Evolutionary conservation across 805 yeast species (phyloP).

Genomic region (Peterozyma xylosa): DNA sequence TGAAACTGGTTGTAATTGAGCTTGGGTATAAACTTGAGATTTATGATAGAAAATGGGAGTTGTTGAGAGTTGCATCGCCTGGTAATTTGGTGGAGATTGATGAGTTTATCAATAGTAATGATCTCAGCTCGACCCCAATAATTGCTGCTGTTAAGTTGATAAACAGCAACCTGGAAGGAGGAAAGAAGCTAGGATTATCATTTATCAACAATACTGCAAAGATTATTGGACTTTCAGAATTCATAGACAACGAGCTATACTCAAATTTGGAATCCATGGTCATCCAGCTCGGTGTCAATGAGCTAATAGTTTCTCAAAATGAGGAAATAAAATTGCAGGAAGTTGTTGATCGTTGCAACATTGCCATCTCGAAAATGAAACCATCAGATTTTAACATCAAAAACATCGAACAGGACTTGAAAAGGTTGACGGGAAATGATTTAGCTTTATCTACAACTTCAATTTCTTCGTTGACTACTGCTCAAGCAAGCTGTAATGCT

Average conservation of each 20-base stretch:
- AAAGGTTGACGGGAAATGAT: slow-evolving; percentile 58
- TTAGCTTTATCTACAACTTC: slow-evolving; percentile 49
- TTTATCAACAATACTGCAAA: slow-evolving; percentile 68
- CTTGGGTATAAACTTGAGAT: slow-evolving; percentile 74
- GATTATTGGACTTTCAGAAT: slow-evolving; percentile 66
- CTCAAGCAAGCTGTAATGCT: slow-evolving; percentile 62
- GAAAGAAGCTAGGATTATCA: slow-evolving; percentile 65
- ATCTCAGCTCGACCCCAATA: slow-evolving; percentile 36
- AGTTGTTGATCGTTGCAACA: slow-evolving; percentile 71
- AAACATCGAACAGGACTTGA: slow-evolving; percentile 72
- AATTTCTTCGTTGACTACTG: slow-evolving; percentile 36
- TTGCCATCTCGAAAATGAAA: slow-evolving; percentile 57
- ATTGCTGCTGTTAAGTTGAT: slow-evolving; percentile 44
- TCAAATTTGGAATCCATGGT: slow-evolving; percentile 81
- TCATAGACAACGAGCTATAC: slow-evolving; percentile 80
- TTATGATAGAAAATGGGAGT: slow-evolving; percentile 59
- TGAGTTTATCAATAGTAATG: slow-evolving; percentile 48
- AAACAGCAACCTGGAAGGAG: slow-evolving; percentile 28
- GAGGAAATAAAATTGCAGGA: slow-evolving; percentile 49
- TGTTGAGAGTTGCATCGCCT: slow-evolving; percentile 66
- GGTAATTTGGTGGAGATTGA: slow-evolving; percentile 81
- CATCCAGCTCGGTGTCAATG: slow-evolving; percentile 86
- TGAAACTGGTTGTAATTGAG: slow-evolving; percentile 62
- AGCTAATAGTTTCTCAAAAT: slow-evolving; percentile 55
- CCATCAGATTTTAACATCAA: slow-evolving; percentile 50